phyloP scores from a whole-genome alignment of 176 grass and related monocot genomes.

The Cenchrus americanus region DNA sequence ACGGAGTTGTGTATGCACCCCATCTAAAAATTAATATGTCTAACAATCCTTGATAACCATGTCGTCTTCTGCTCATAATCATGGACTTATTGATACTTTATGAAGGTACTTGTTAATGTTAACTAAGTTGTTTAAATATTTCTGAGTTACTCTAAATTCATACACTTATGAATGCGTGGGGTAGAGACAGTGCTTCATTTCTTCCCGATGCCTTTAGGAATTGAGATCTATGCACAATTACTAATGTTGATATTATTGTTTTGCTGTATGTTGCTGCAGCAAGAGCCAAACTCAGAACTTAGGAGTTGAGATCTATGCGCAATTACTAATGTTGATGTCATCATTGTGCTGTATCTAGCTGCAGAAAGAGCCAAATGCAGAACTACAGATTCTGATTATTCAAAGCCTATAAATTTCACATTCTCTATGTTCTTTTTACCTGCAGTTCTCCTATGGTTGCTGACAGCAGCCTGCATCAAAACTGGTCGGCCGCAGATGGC shows the following conservation, averaged over 20 bases:
- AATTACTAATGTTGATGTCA: neutral
- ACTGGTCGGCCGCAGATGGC: conserved; percentile 89
- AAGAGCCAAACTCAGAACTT: neutral
- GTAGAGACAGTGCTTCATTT: neutral
- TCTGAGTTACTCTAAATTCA: neutral
- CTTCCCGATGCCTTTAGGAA: neutral
- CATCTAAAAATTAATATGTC: neutral
- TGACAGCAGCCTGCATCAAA: conserved; percentile 94
- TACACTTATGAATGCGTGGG: neutral
- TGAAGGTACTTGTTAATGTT: neutral
- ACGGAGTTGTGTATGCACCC: neutral
- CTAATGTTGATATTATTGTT: neutral
- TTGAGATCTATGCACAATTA: neutral
- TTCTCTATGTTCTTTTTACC: neutral
- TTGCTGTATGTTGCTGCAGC: neutral
- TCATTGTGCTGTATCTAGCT: neutral
- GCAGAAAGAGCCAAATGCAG: neutral
- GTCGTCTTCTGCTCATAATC: neutral
- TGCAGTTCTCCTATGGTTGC: conserved; percentile 94
- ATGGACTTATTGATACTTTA: neutral
- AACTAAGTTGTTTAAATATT: neutral
- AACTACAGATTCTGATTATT: neutral
- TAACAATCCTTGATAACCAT: neutral
- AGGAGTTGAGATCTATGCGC: neutral
- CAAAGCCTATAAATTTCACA: neutral